phyloP scores from a whole-genome alignment of 345 rosid species.

The Boechera stricta region DNA sequence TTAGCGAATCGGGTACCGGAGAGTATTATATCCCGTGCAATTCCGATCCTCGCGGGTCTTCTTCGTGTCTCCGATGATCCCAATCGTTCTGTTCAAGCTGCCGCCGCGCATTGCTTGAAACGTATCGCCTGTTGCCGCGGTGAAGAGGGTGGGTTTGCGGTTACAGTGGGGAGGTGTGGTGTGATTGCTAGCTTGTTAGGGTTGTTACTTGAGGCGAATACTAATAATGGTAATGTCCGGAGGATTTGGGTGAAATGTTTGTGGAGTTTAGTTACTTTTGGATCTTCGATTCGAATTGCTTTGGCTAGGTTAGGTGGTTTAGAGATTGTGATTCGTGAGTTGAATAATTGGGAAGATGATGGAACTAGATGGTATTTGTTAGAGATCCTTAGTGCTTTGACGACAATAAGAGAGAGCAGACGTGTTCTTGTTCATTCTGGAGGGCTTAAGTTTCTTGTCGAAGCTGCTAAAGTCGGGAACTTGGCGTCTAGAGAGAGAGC shows the following conservation, averaged over 20 bases:
- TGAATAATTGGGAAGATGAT: conserved; percentile 46
- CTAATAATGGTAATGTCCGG: conserved; percentile 2
- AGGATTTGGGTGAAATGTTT: conserved; percentile 52
- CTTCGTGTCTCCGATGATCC: conserved; percentile 39
- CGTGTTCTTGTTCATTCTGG: conserved; percentile 49
- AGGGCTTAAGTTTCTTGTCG: conserved; percentile 60
- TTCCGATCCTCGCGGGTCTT: conserved; percentile 54
- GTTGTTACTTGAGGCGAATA: conserved; percentile 46
- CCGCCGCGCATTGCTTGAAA: conserved; percentile 55
- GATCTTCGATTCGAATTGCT: conserved; percentile 41
- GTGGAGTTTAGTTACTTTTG: conserved; percentile 58
- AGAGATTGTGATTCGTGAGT: conserved; percentile 52
- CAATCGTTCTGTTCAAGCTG: conserved; percentile 44
- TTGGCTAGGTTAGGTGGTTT: conserved; percentile 57
- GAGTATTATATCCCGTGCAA: conserved; percentile 31
- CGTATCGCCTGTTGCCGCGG: conserved; percentile 49
- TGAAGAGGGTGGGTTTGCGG: conserved; percentile 48
- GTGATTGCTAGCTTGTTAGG: conserved; percentile 47
- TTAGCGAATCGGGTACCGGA: conserved; percentile 46
- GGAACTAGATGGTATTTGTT: conserved; percentile 52
- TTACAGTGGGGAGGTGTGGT: conserved; percentile 55
- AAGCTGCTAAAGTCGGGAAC: conserved; percentile 56
- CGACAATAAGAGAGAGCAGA: conserved; percentile 58
- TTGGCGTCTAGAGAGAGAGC: conserved; percentile 69
- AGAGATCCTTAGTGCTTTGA: conserved; percentile 65